Base-by-base conservation (phyloP, 768 basidiomycete genomes). In the Phylloporus scabripes region DNA sequence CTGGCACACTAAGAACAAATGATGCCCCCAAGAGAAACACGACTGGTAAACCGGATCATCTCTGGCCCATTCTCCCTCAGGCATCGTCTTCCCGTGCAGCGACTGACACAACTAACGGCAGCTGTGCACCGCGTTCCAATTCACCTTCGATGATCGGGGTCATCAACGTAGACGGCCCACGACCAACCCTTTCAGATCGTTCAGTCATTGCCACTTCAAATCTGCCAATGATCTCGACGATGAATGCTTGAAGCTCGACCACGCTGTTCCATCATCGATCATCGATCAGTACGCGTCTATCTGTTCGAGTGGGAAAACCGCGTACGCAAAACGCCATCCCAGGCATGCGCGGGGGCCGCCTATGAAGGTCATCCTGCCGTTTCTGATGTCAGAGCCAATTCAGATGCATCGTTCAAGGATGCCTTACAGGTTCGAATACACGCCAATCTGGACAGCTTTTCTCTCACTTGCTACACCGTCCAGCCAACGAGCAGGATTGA, bases 191-290 rank as follows among this genome's bases (percentile, higher is more conserved):
- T 36, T 62, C 54, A n/a, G 58, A 49, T n/a, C 56, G 60, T 7
- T 66, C 62, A 11, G 68, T 68, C 48, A 61, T 57, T 33, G 56
- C 51, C 51, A 83, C 78, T 54, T 82, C 75, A 55, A 83, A 80
- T 54, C 75, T 70, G 28, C 70, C 62, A 33, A 83, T 48, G 17
- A 80, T 66, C 55, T 82, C 80, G 18, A 77, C 72, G n/a, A 83
- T 57, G 63, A 85, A 81, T 0, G 74, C 70, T 53, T 83, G 82
- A 15, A 82, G 59, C 60, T 85, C 80, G 32, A 73, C 57, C 0
- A 81, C 55, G 6, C 69, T 71, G 54, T n/a, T n/a, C n/a, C n/a
- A n/a, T n/a, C n/a, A n/a, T n/a, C n/a, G n/a, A n/a, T n/a, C n/a
- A n/a, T n/a, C n/a, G n/a, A n/a, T n/a, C n/a, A n/a, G n/a, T n/a